phyloP scores from a whole-genome alignment of 2,329 filamentous ascomycete species.

The Furcasterigmium furcatum region DNA sequence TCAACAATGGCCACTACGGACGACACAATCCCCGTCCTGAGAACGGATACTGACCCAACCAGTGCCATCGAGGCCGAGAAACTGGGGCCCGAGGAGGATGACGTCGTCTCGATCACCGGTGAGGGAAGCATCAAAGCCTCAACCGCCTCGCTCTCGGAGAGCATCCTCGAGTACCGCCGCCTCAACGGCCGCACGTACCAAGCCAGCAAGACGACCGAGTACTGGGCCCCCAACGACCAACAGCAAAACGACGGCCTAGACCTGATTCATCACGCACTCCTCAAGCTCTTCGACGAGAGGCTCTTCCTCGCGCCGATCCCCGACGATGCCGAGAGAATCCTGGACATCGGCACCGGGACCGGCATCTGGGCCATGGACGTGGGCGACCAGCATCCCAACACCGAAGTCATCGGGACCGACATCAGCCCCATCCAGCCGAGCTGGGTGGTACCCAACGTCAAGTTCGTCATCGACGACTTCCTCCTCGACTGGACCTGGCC shows the following conservation, averaged over 20 bases:
- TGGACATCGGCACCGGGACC: constrained; percentile 20
- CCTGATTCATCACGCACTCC: constrained; percentile 4
- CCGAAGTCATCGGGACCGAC: constrained; percentile 22
- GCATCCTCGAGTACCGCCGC: constrained; percentile 8
- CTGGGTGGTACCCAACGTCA: constrained; percentile 55
- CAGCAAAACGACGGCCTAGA: constrained; percentile 11
- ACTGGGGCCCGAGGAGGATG: too few relatives aligned
- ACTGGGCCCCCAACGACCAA: constrained; percentile 10
- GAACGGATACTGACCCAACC: too few relatives aligned
- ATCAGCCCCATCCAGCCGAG: constrained; percentile 28
- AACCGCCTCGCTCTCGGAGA: constrained; percentile 1
- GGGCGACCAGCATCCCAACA: background rate
- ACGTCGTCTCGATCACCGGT: too few relatives aligned
- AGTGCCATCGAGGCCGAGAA: too few relatives aligned
- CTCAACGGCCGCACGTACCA: constrained; percentile 10
- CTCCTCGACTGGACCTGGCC: constrained; percentile 43
- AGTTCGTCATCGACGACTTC: constrained; percentile 58
- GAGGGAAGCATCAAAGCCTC: background rate
- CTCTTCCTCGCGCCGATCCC: constrained; percentile 6
- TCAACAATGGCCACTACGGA: too few relatives aligned
- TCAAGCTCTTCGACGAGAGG: constrained; percentile 3
- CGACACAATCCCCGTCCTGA: too few relatives aligned
- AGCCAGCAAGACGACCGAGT: constrained; percentile 6
- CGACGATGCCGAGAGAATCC: constrained; percentile 9
- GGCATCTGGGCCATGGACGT: constrained; percentile 21